These are phyloP conservation scores for Boletales sp. DNA, from an alignment of 768 basidiomycete genomes.

Conservation along the genomic window DNA sequence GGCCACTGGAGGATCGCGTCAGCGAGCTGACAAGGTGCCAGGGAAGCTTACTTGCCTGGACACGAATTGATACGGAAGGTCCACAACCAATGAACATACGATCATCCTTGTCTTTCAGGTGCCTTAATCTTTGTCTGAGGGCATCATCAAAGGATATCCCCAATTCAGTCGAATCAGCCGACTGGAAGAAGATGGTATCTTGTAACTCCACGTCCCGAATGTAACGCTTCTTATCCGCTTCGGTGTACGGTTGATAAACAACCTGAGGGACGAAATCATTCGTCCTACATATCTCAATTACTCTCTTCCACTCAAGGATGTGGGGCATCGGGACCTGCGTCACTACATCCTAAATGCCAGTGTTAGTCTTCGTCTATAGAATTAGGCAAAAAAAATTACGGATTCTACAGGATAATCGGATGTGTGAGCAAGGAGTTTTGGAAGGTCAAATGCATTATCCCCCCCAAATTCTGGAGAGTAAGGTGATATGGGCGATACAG, in stretches of 20 bases:
- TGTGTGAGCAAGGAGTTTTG: background rate
- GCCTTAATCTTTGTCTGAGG: conserved; percentile 53
- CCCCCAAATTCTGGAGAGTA: conserved; percentile 1
- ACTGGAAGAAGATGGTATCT: conserved; percentile 60
- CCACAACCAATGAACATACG: conserved; percentile 69
- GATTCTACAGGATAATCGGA: background rate
- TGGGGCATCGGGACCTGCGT: conserved; percentile 23
- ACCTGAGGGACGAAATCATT: conserved; percentile 63
- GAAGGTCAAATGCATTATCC: background rate
- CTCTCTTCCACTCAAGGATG: conserved; percentile 25
- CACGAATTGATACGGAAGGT: conserved; percentile 74
- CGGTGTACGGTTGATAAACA: conserved; percentile 75
- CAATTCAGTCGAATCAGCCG: conserved; percentile 48
- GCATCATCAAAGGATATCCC: conserved; percentile 67
- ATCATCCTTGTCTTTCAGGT: conserved; percentile 56
- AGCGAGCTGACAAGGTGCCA: background rate
- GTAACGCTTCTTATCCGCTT: conserved; percentile 72
- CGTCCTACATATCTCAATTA: conserved; percentile 20
- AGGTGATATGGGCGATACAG: conserved; percentile 10
- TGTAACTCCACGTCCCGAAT: conserved; percentile 67
- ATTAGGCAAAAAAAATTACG: conserved; percentile 9
- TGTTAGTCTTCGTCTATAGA: background rate
- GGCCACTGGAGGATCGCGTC: conserved; percentile 56
- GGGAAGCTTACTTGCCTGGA: conserved; percentile 50
- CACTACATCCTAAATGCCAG: conserved; percentile 16